Evolutionary conservation across 352 stramenopile genomes (phyloP).

Genomic region (Saprolegnia parasitica): DNA sequence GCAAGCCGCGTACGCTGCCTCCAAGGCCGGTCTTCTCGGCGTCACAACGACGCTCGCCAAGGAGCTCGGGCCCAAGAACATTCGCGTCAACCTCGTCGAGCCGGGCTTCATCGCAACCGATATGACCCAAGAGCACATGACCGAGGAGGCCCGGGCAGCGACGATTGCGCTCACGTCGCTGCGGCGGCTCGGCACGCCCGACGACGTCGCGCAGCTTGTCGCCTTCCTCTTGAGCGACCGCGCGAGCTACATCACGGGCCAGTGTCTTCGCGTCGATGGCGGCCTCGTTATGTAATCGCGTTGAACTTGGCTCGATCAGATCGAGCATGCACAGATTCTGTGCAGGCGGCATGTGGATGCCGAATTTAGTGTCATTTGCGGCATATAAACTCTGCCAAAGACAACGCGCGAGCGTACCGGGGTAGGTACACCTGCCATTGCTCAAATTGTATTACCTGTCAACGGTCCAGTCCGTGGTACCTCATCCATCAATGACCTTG

Average conservation of each 20-base stretch:
- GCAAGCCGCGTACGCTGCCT: slow-evolving; percentile 76
- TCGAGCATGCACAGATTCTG: not conserved
- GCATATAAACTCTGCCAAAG: too few relatives aligned
- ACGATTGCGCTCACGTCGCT: slow-evolving; percentile 54
- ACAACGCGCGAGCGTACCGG: too few relatives aligned
- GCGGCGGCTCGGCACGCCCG: slow-evolving; percentile 48
- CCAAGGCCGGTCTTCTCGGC: slow-evolving; percentile 69
- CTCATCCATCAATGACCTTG: too few relatives aligned
- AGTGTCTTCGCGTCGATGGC: slow-evolving; percentile 76
- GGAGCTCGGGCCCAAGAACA: slow-evolving; percentile 75
- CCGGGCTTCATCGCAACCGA: slow-evolving; percentile 79
- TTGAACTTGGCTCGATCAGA: not conserved
- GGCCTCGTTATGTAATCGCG: slow-evolving; percentile 57
- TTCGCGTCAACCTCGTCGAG: slow-evolving; percentile 85
- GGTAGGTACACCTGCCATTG: too few relatives aligned
- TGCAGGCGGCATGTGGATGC: too few relatives aligned
- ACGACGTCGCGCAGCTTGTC: slow-evolving; percentile 77
- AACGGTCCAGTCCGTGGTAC: too few relatives aligned
- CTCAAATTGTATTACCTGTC: too few relatives aligned
- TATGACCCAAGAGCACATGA: slow-evolving; percentile 65
- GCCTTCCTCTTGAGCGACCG: slow-evolving; percentile 73
- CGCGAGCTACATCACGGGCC: slow-evolving; percentile 79
- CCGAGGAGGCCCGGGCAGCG: slow-evolving; percentile 41
- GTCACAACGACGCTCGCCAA: slow-evolving; percentile 79
- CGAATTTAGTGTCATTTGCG: too few relatives aligned